A percentile compares a stretch with the other conserved stretches of the same genome.
phyloP scores from a whole-genome alignment of 768 basidiomycete genomes.

The Kwoniella sp. region DNA sequence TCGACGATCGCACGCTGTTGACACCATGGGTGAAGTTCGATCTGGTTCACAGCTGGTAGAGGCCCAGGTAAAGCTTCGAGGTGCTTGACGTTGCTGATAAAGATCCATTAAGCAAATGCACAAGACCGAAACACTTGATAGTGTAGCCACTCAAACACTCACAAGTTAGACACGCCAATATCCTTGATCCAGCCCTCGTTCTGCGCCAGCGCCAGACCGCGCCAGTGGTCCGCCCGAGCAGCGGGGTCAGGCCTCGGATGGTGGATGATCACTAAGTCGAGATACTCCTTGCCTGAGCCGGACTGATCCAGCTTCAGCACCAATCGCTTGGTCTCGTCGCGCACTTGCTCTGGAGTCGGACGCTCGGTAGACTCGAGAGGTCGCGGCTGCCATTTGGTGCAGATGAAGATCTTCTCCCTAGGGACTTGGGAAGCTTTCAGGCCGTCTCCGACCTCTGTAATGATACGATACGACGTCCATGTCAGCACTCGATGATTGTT shows the following conservation, averaged over 20 bases:
- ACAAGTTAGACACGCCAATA: constrained; percentile 55
- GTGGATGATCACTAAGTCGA: constrained; percentile 46
- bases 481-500: background rate
- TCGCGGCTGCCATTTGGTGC: constrained; percentile 26
- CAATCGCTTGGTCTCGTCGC: constrained; percentile 15
- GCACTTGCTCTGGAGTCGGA: constrained; percentile 22
- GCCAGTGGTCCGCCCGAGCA: constrained; percentile 49
- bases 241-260: constrained; percentile 28
- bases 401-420: constrained; percentile 14
- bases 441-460: constrained; percentile 18
- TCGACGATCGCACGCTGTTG: constrained; percentile 76
- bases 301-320: constrained; percentile 13
- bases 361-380: constrained; percentile 5
- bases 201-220: constrained; percentile 39
- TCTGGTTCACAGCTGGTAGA: constrained; percentile 51
- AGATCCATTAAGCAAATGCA: background rate
- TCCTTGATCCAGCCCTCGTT: constrained; percentile 51
- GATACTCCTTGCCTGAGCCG: constrained; percentile 12
- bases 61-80: constrained; percentile 44
- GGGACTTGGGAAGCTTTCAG: constrained; percentile 6
- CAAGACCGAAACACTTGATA: background rate
- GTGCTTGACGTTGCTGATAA: constrained; percentile 50
- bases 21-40: constrained; percentile 62
- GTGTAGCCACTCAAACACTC: too few species aligned
- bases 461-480: background rate